Percentiles rank a stretch among this genome's conserved stretches.
Evolutionary conservation across 148 eudicot genomes (phyloP).

Genomic region (Diospyros lotus): DNA sequence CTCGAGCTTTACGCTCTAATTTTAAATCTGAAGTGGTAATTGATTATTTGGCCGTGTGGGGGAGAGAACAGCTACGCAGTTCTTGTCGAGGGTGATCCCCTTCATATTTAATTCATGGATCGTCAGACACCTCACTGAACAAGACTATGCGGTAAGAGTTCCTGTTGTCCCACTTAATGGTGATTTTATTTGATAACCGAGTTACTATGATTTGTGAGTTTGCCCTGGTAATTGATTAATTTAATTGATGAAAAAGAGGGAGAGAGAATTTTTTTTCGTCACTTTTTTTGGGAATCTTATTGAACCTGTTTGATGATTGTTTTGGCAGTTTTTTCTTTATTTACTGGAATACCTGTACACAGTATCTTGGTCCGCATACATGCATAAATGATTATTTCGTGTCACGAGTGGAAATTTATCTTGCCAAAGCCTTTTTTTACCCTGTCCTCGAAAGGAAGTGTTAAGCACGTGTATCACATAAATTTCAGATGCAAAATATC

Average conservation of each 20-base stretch:
- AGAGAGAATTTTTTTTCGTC: not conserved
- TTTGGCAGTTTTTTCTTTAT: not conserved
- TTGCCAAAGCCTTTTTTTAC: not conserved
- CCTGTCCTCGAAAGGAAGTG: not conserved
- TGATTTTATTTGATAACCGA: not conserved
- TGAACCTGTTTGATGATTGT: not conserved
- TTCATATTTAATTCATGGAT: constrained; percentile 95
- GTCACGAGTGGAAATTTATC: not conserved
- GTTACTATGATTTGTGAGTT: not conserved
- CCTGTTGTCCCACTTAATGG: not conserved
- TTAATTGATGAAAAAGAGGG: not conserved
- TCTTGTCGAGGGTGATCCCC: constrained; percentile 86
- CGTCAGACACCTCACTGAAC: constrained; percentile 77
- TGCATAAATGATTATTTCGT: not conserved
- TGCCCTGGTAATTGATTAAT: not conserved
- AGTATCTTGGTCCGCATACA: too few species aligned
- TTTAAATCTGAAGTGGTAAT: not conserved
- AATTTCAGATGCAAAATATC: not conserved
- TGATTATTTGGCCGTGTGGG: constrained; percentile 7
- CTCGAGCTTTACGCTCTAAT: not conserved
- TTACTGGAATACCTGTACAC: too few species aligned
- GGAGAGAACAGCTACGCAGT: constrained; percentile 66
- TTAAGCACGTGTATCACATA: not conserved
- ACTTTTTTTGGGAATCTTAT: not conserved
- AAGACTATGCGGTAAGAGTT: constrained; percentile 77